Evolutionary conservation across 495 filamentous ascomycete species (phyloP), one percentile per base, ranked within the genome.

Genomic region (Amorphotheca resinae): DNA sequence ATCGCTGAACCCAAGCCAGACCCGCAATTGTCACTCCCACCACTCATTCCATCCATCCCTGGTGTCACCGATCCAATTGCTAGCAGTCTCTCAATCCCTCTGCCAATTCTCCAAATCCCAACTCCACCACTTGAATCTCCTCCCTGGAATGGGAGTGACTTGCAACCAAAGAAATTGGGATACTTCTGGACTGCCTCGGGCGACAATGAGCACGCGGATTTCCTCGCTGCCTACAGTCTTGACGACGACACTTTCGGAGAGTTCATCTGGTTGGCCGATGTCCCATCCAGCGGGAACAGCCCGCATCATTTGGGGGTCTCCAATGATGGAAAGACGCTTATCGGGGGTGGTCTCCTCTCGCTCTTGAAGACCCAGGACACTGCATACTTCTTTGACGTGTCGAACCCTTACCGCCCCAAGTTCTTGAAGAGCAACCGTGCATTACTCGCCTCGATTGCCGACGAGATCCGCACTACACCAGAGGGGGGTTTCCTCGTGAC

Each of bases 391-490:
- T 79, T 78, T 38, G 74, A 79, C 46, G 64, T 64, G 38, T 61
- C 65, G 31, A 61, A 77, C 55, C 72, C 73, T 0, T 79, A 78
- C 45, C 63, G 65, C 4, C 74, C 75, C 15, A 65, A 58, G 42
- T 79, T 75, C 60, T 57, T 64, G 50, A 73, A 76, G 57, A 72
- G 67, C 55, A 75, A 79, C 57, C 65, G 72, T 20, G 73, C 57
- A 16, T 44, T 75, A 21, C 63, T 77, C 8, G 59, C 64, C 6
- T 76, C 75, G 12, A 73, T 79, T 45, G 68, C 71, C 1, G 75
- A 79, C 56, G 75, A 79, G 60, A 74, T 79, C 45, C 66, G 71
- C 12, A 74, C 75, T 11, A 79, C 77, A 54, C 75, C 75, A n/a
- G 74, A 73, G 34, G 75, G 73, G 60, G 74, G 75, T 1, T 79